Evolutionary conservation across 345 rosid genomes (phyloP), one percentile per base, ranked within the genome.

Genomic region (Ricinus communis): DNA sequence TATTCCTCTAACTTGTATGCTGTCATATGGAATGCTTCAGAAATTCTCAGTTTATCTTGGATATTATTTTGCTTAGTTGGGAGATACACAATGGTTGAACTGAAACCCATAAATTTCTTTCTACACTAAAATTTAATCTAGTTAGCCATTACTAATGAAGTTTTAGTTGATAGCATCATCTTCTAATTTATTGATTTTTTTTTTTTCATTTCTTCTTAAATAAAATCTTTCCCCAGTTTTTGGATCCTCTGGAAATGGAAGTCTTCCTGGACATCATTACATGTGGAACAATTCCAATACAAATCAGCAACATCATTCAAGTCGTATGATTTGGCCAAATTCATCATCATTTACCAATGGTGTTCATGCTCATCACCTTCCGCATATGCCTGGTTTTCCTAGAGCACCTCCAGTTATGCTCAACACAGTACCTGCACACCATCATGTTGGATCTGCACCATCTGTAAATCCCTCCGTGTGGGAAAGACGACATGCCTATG

Each of bases 181-280:
- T 56, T 27, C 50, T 47, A 36, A 70, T 49, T 57, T 63, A 16
- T 51, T 57, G 61, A 49, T 38, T 16, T 3, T 25, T 56, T 65
- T 62, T 19, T 52, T 41, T 36, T 16, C n/a, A n/a, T 5, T 41
- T 60, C 1, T 36, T 51, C 27, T 50, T 51, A 21, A 53, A 36
- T 74, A 57, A 18, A 27, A 30, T 43, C 16, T 40, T n/a, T n/a
- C 27, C 30, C 77, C 72, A 87, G 96, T 82, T 79, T 87, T 82
- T 80, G 96, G 93, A 77, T 86, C 96, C 80, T 78, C 97, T 74
- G 88, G 91, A 74, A 87, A 82, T 74, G 96, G 91, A 82, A 88
- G 83, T 70, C 82, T 84, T 68, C 90, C 87, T 63, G 86, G 86
- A 64, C 87, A 84, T 76, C 91, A 78, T 52, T 87, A 79, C 68